A percentile compares a stretch with the other conserved stretches of the same genome.
Conservation (phyloP, 2,329 filamentous ascomycete genomes). For the Xylaria sp. region DNA sequence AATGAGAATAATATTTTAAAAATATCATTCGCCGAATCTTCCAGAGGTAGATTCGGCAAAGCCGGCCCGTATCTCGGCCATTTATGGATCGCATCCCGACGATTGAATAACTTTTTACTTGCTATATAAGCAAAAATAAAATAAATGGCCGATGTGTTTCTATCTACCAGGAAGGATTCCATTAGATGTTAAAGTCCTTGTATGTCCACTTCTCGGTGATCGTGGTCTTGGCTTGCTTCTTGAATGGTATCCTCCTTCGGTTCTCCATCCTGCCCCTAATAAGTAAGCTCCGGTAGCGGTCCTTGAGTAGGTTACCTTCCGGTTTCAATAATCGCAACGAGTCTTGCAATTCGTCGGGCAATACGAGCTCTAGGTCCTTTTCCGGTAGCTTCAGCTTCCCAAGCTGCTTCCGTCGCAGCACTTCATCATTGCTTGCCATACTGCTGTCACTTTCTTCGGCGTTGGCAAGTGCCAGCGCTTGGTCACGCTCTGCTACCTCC, state of each 20-base stretch:
- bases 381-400: slow-evolving; percentile 80
- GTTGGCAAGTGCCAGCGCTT: slow-evolving; percentile 57
- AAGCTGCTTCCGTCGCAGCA: slow-evolving; percentile 76
- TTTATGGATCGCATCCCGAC: slow-evolving; percentile 6
- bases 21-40: slow-evolving; percentile 16
- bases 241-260: slow-evolving; percentile 80
- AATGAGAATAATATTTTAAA: too few relatives aligned
- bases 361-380: slow-evolving; percentile 80
- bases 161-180: slow-evolving; percentile 2
- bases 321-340: slow-evolving; percentile 85
- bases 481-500: slow-evolving; percentile 69
- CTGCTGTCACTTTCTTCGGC: slow-evolving; percentile 61
- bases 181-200: slow-evolving; percentile 83
- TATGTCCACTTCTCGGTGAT: slow-evolving; percentile 96
- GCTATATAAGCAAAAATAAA: slow-evolving; percentile 4
- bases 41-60: slow-evolving; percentile 6
- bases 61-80: slow-evolving; percentile 27
- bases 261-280: slow-evolving; percentile 90
- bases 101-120: slow-evolving; percentile 1
- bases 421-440: slow-evolving; percentile 63
- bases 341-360: slow-evolving; percentile 86
- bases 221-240: slow-evolving; percentile 83
- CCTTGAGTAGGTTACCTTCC: slow-evolving; percentile 93
- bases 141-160: not conserved
- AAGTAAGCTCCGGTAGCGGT: slow-evolving; percentile 89